Evolutionary conservation across 2,329 filamentous ascomycete species (phyloP).

Genomic region (Niveomyces coronatus): DNA sequence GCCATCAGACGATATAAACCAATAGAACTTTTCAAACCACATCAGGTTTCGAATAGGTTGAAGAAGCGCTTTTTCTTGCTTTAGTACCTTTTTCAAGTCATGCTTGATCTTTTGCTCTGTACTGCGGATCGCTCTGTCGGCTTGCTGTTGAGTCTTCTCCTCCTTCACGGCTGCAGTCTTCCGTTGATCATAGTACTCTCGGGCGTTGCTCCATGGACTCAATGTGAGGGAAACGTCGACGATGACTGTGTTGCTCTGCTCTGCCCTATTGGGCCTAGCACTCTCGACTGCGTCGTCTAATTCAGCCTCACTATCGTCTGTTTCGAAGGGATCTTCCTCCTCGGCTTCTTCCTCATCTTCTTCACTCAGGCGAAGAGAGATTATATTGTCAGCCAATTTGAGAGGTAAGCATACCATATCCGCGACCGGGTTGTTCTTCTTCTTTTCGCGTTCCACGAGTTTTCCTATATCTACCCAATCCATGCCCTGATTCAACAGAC

Average conservation of each 20-base stretch:
- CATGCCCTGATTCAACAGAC: constrained; percentile 87
- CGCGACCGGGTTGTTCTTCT: constrained; percentile 71
- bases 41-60: constrained; percentile 72
- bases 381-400: constrained; percentile 79
- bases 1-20: constrained; percentile 91
- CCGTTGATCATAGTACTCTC: constrained; percentile 86
- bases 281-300: constrained; percentile 22
- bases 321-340: constrained; percentile 50
- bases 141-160: constrained; percentile 74
- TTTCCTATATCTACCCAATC: constrained; percentile 91
- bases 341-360: constrained; percentile 53
- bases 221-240: constrained; percentile 79
- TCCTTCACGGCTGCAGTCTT: constrained; percentile 77
- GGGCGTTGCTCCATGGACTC: constrained; percentile 80
- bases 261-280: constrained; percentile 19
- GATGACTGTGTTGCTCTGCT: constrained; percentile 43
- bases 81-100: constrained; percentile 77
- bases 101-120: constrained; percentile 80
- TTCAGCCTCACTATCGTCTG: constrained; percentile 49
- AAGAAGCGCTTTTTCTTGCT: constrained; percentile 82
- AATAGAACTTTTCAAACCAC: constrained; percentile 97
- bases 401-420: constrained; percentile 77
- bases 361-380: constrained; percentile 71
- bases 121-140: constrained; percentile 73
- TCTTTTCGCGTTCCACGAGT: constrained; percentile 80